These are phyloP conservation scores for Alternaria consortialis DNA, from an alignment of 2,329 filamentous ascomycete genomes.

Conservation along the genomic window DNA sequence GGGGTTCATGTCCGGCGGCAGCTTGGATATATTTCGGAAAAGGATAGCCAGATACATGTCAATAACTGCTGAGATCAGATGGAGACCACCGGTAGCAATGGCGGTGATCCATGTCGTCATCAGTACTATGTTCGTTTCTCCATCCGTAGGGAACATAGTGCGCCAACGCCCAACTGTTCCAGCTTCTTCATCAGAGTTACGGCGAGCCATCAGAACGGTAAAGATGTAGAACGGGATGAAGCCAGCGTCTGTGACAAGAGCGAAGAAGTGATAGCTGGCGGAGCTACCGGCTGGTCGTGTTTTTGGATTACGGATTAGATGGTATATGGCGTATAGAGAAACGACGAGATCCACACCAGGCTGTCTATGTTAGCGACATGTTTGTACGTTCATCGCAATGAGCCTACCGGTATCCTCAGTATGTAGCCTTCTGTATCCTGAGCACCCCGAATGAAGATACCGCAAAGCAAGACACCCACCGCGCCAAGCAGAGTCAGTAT, in stretches of 20 bases:
- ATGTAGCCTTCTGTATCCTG: slow-evolving; percentile 75
- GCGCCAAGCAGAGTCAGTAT: slow-evolving; percentile 73
- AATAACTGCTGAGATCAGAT: slow-evolving; percentile 73
- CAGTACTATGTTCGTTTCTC: slow-evolving; percentile 67
- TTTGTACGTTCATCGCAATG: neutral
- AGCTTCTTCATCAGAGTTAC: slow-evolving; percentile 60
- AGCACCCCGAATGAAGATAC: slow-evolving; percentile 78
- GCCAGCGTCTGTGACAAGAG: slow-evolving; percentile 74
- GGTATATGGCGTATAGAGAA: slow-evolving; percentile 80
- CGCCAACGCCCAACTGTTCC: slow-evolving; percentile 67
- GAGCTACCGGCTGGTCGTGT: slow-evolving; percentile 80
- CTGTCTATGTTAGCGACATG: slow-evolving; percentile 56
- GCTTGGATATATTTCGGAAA: slow-evolving; percentile 81
- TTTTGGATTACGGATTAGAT: slow-evolving; percentile 75
- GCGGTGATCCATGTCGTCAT: slow-evolving; percentile 74
- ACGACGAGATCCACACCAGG: slow-evolving; percentile 78
- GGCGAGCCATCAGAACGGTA: slow-evolving; percentile 63
- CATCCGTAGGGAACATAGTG: slow-evolving; percentile 69
- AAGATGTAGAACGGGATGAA: slow-evolving; percentile 71
- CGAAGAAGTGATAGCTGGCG: slow-evolving; percentile 88
- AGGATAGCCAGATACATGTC: slow-evolving; percentile 78
- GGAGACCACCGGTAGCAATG: slow-evolving; percentile 70
- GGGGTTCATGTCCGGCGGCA: slow-evolving; percentile 96
- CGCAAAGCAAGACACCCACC: slow-evolving; percentile 74
- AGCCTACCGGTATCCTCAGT: slow-evolving; percentile 76